These are phyloP conservation scores for Tylopilus intermedius DNA, from an alignment of 768 basidiomycete genomes.

Conservation along the genomic window DNA sequence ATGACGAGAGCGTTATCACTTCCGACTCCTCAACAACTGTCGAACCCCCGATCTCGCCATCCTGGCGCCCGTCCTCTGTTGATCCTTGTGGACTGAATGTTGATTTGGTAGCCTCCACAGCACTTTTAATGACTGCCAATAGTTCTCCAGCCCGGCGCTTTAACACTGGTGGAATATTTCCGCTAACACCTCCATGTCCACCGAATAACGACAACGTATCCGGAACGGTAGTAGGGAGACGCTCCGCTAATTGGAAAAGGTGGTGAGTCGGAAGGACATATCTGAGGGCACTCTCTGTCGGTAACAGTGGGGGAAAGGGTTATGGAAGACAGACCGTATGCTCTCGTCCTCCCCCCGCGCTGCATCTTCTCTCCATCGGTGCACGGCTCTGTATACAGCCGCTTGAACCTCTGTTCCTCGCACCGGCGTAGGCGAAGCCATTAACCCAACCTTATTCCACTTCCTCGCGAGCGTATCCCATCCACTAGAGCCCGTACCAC, in stretches of 20 bases:
- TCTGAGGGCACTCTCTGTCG: constrained; percentile 30
- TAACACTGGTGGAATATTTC: constrained; percentile 57
- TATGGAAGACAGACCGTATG: constrained; percentile 48
- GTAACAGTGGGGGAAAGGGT: neutral
- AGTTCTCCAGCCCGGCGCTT: constrained; percentile 60
- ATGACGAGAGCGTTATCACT: constrained; percentile 10
- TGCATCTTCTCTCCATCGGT: constrained; percentile 76
- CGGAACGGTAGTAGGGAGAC: constrained; percentile 60
- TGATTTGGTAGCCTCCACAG: constrained; percentile 28
- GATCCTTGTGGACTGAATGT: neutral
- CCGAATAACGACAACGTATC: constrained; percentile 56
- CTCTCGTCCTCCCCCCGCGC: constrained; percentile 88
- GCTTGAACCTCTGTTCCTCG: constrained; percentile 38
- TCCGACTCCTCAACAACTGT: constrained; percentile 1
- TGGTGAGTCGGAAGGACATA: constrained; percentile 74
- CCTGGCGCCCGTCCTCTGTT: neutral
- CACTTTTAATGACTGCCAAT: constrained; percentile 53
- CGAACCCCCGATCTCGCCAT: neutral
- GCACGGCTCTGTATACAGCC: constrained; percentile 65
- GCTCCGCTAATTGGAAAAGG: constrained; percentile 69
- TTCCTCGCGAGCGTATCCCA: constrained; percentile 77
- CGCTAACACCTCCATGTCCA: constrained; percentile 11
- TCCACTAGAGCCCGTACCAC: constrained; percentile 62
- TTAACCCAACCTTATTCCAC: constrained; percentile 68
- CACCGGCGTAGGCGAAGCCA: constrained; percentile 16